A percentile compares a stretch with the other conserved stretches of the same genome.
phyloP scores from a whole-genome alignment of 371 early-diverging fungal genomes.

The Saksenaea oblongispora region DNA sequence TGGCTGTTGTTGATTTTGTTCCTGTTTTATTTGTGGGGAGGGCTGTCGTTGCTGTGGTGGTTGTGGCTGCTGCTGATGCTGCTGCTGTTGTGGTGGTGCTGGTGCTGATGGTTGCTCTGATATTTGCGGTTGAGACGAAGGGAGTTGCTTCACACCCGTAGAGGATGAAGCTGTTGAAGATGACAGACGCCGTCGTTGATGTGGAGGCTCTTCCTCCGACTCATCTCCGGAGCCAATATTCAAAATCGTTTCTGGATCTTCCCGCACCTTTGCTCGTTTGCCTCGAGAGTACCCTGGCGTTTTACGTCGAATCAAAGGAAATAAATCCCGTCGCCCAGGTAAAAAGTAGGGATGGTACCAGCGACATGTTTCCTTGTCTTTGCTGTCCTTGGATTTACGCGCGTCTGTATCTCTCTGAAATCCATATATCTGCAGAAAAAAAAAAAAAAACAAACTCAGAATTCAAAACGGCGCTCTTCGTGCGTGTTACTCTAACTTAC shows the following conservation, averaged over 20 bases:
- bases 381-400: slow-evolving; percentile 52
- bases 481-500: slow-evolving; percentile 22
- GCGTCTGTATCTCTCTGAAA: slow-evolving; percentile 54
- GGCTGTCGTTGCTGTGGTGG: background rate
- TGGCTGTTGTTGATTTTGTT: background rate
- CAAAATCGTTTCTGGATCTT: slow-evolving; percentile 13
- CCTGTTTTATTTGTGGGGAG: background rate
- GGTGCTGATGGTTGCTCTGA: background rate
- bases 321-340: slow-evolving; percentile 40
- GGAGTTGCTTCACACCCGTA: background rate
- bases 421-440: slow-evolving; percentile 41
- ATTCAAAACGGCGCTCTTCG: background rate
- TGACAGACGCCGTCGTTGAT: background rate
- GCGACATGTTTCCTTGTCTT: slow-evolving; percentile 44
- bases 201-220: background rate
- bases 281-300: slow-evolving; percentile 37
- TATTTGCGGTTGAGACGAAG: background rate
- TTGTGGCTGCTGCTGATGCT: background rate
- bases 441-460: slow-evolving; percentile 6
- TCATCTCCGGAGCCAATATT: slow-evolving; percentile 15
- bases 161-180: background rate
- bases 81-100: background rate
- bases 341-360: slow-evolving; percentile 49
- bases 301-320: slow-evolving; percentile 46
- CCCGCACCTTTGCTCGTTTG: slow-evolving; percentile 15